Evolutionary conservation across 441 rosid genomes (phyloP), one percentile per base, ranked within the genome.

Genomic region (Populus trichocarpa): DNA sequence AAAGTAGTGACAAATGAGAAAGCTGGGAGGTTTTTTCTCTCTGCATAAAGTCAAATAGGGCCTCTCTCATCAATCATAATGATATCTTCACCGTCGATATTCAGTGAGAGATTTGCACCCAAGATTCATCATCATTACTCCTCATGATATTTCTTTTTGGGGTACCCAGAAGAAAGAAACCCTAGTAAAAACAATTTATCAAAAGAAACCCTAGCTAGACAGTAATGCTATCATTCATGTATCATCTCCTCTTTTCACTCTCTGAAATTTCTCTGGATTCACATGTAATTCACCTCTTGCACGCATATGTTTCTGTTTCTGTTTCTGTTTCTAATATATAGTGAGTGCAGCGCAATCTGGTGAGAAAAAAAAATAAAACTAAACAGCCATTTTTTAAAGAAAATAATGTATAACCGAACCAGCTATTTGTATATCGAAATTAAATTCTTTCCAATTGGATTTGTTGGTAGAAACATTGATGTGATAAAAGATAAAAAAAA

Each of bases 91-190:
- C 90, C 91, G 84, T 86, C 84, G 81, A 30, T 30, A 84, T 83
- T 83, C 90, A 87, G 40, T 23, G 83, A 79, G 79, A 87, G 91
- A 93, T 89, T 88, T 90, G 93, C 95, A 89, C 90, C 88, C 80
- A 86, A 94, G 94, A 91, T 92, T 88, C 86, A 90, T 88, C 93
- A 92, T 94, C 96, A 92, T 94, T 90, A 86, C 89, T 78, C 50
- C 77, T 82, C 25, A 25, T 25, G 75, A 82, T 82, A 76, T 87
- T 84, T 76, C 53, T 83, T 81, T 83, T 67, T 57, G 32, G 32
- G 76, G 72, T 81, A 69, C 84, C 74, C 78, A 74, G 79, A 79
- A 76, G 66, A 76, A 53, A 5, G 61, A 53, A 35, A 86, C 79
- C 32, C 69, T 77, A 23, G 70, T 6, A 2, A 32, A 59, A 74